A percentile compares a stretch with the other conserved stretches of the same genome.
These are phyloP conservation scores for Volvox africanus DNA, from an alignment of 139 green algal genomes.

Conservation along the genomic window DNA sequence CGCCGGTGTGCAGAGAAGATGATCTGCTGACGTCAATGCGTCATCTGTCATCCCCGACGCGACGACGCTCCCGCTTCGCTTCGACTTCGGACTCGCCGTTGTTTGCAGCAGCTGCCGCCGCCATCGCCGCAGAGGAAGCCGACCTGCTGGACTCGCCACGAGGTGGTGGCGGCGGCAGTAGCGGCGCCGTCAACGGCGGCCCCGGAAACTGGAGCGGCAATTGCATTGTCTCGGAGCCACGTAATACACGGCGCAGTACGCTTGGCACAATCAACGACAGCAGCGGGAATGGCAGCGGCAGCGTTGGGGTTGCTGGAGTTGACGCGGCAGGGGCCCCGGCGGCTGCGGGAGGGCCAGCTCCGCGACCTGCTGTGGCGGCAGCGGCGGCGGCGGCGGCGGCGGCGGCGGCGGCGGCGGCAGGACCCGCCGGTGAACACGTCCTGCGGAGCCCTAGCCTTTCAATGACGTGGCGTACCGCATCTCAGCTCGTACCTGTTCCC, in stretches of 20 bases:
- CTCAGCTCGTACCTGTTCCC: constrained; percentile 2
- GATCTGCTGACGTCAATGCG: constrained; percentile 5
- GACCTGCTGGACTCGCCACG: constrained; percentile 14
- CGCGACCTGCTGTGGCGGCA: not conserved
- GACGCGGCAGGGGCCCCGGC: not conserved
- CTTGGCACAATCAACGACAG: not conserved
- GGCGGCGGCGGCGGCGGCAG: not conserved
- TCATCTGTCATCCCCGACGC: not conserved
- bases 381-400: not conserved
- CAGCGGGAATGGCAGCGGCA: not conserved
- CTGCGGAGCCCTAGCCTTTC: not conserved
- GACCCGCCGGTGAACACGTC: not conserved
- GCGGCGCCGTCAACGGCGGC: not conserved
- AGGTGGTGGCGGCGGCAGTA: not conserved
- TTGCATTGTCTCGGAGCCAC: not conserved
- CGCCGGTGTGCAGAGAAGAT: constrained; percentile 29
- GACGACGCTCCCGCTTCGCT: constrained; percentile 39
- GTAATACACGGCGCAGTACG: not conserved
- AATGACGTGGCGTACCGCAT: not conserved
- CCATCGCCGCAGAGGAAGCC: not conserved
- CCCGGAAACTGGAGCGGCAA: not conserved
- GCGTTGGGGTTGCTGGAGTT: not conserved
- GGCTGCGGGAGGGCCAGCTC: not conserved
- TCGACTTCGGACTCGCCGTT: constrained; percentile 3
- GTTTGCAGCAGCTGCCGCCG: constrained; percentile 4